Base-by-base conservation (phyloP, 306 rosid species). In the Senna siamea region DNA sequence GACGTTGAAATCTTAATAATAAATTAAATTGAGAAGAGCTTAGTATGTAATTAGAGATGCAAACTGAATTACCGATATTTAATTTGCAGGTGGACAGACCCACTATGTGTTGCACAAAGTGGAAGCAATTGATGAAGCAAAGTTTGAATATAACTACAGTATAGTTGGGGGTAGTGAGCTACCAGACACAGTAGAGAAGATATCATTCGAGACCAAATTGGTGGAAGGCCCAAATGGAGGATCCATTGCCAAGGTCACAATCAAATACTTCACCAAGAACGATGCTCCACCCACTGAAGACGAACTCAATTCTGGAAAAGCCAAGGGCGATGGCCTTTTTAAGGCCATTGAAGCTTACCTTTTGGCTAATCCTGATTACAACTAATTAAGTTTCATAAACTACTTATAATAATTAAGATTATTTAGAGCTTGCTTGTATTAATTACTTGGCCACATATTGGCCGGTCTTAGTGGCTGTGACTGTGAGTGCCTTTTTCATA, bases 151-250 rank as follows among this genome's bases (percentile, higher is more conserved):
- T 35, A 53, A 34, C 26, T 85, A 85, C 77, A 82, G 81, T 22
- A 15, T 85, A 14, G 78, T 80, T 41, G 87, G 83, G 10, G 85
- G 85, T 0, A 67, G 2, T 1, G 81, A 19, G 0, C 40, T 85
- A 4, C 62, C 81, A 0, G 69, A 70, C 0, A 15, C 48, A 1
- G 28, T 77, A 0, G 89, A 85, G 63, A 85, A 80, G 73, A 70
- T 82, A 40, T 10, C 72, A 0, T 56, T 74, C 10, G 76, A 82
- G 32, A 13, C 73, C 2, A 82, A 86, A 52, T 28, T 86, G 38
- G 38, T 50, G 7, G 66, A 41, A n/a, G 78, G 79, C 0, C 66
- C 84, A 2, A 41, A 66, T 15, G 89, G 87, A 61, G 89, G 89
- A 1, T 53, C 83, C 1, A 7, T 70, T 12, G 64, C 52, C 0